Evolutionary conservation across 805 yeast genomes (phyloP), one percentile per base, ranked within the genome.

Genomic region (Yamadazyma tumulicola): DNA sequence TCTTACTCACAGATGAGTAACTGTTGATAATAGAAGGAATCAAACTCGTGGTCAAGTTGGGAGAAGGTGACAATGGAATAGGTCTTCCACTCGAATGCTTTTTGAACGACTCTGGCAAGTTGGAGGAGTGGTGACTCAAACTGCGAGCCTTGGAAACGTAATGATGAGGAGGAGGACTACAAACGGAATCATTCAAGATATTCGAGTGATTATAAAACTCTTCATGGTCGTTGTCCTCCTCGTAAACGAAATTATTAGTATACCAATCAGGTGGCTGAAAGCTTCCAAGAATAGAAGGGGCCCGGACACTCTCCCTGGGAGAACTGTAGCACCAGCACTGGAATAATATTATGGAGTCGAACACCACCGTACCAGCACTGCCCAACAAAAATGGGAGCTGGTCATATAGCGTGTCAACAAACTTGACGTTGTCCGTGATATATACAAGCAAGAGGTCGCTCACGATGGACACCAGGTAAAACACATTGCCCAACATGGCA

Each of bases 301-400:
- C 18, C 22, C 21, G 21, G 23, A 4, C 6, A 10, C 6, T 19
- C 11, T 23, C 14, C 5, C 4, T 14, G 14, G 38, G 31, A 13
- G 26, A 21, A 13, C 11, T 29, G 19, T 19, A 35, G n/a, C n/a
- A n/a, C 38, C 38, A 35, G 15, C 51, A 59, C 45, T 66, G 72
- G 29, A 54, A 44, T 22, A 66, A 44, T 18, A 66, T 54, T 12
- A 58, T 42, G 14, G 41, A 32, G 43, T 65, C 72, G 55, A 88
- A 85, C 4, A 77, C 42, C 14, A 88, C 73, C 0, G 96, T 87
- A 4, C 96, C 95, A 0, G 83, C 72, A 45, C 88, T 77, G 1
- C 96, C 96, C 12, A 85, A 51, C 19, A 89, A 61, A 50, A 79
- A 88, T 0, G 96, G 95, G 31, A 85, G 51, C 48, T 87, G 95